These are phyloP conservation scores for Orbilia brochopaga DNA, from an alignment of 2,329 filamentous ascomycete genomes.

Conservation along the genomic window DNA sequence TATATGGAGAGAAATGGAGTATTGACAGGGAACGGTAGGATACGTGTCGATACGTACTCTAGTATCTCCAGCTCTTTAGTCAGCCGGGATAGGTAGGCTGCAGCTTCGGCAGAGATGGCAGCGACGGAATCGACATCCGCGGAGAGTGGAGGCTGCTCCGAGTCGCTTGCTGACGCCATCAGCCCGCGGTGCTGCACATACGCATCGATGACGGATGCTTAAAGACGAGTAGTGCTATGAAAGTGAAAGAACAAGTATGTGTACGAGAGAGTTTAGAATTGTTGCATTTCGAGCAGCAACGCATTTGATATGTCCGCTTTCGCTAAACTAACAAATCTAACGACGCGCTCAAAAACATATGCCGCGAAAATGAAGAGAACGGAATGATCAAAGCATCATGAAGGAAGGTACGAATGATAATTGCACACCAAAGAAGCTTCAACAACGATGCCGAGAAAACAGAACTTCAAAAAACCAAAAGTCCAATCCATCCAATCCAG, in stretches of 20 bases:
- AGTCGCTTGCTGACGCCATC: not conserved
- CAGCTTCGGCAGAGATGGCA: conserved; percentile 28
- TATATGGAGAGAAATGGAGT: no score
- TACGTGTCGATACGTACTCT: conserved; percentile 47
- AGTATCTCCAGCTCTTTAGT: conserved; percentile 21
- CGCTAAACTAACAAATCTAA: no score
- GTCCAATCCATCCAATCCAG: conserved; percentile 30
- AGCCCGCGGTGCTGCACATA: no score
- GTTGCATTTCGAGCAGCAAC: conserved; percentile 1
- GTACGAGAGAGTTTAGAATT: not conserved
- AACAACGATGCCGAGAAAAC: not conserved
- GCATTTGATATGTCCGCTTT: not conserved
- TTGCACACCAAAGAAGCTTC: conserved; percentile 6
- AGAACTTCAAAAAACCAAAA: conserved; percentile 13
- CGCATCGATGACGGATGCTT: no score
- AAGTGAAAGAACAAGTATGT: no score
- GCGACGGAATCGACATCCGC: conserved; percentile 24
- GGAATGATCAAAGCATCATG: conserved; percentile 18
- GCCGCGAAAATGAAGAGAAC: conserved; percentile 9
- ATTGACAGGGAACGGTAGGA: no score
- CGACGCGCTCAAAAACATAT: not conserved
- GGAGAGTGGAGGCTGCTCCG: conserved; percentile 3
- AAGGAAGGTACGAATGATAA: conserved; percentile 9
- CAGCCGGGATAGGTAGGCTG: conserved; percentile 33
- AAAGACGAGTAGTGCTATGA: no score